These are phyloP conservation scores for Pyricularia sp. DNA, from an alignment of 2,329 filamentous ascomycete genomes.

Conservation along the genomic window DNA sequence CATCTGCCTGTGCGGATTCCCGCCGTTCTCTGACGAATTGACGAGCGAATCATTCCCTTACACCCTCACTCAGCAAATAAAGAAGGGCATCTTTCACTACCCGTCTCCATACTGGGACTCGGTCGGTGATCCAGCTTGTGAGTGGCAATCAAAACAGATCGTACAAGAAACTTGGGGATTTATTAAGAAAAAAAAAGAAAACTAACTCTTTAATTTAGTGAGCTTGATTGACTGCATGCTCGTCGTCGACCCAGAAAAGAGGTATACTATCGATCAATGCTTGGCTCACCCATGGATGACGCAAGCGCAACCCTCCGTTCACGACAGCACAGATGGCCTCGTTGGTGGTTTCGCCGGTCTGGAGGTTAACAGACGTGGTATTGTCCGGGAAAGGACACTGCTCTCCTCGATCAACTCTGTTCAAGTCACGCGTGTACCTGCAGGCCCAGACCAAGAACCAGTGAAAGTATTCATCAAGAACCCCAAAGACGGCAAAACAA, in stretches of 20 bases:
- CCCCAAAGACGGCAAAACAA: slow-evolving; percentile 30
- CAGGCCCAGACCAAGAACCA: slow-evolving; percentile 42
- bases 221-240: slow-evolving; percentile 95
- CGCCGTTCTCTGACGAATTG: slow-evolving; percentile 92
- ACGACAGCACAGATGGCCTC: slow-evolving; percentile 86
- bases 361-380: slow-evolving; percentile 76
- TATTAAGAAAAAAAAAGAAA: not conserved
- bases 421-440: slow-evolving; percentile 41
- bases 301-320: slow-evolving; percentile 47
- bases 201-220: slow-evolving; percentile 30
- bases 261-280: slow-evolving; percentile 85
- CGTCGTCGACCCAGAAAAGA: slow-evolving; percentile 72
- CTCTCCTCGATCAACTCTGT: slow-evolving; percentile 75
- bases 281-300: slow-evolving; percentile 86
- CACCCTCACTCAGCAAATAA: slow-evolving; percentile 81
- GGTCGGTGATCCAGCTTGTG: slow-evolving; percentile 70
- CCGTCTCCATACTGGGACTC: slow-evolving; percentile 94
- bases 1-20: slow-evolving; percentile 94
- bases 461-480: slow-evolving; percentile 75
- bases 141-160: slow-evolving; percentile 17
- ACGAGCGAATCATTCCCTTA: slow-evolving; percentile 75
- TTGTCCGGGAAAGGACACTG: slow-evolving; percentile 75
- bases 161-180: not conserved
- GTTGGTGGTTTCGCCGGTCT: slow-evolving; percentile 77
- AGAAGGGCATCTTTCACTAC: slow-evolving; percentile 81